These are phyloP conservation scores for Trichoderma simmonsii DNA, from an alignment of 2,329 filamentous ascomycete genomes.

Conservation along the genomic window DNA sequence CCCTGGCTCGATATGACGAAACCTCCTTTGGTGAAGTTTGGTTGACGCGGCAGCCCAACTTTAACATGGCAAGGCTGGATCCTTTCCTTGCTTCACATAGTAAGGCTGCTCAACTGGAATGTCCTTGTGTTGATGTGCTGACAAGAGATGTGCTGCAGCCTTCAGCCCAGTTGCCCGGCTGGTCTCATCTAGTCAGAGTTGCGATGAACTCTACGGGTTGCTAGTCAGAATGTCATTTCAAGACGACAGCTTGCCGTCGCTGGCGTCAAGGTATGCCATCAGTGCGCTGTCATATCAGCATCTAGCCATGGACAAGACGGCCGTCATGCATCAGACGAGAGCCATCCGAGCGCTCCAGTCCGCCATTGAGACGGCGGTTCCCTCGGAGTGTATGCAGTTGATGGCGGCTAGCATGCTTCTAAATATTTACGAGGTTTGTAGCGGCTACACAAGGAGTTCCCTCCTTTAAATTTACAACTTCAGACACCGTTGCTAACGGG, in stretches of 20 bases:
- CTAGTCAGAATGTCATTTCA: slow-evolving; percentile 6
- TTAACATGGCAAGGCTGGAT: slow-evolving; percentile 8
- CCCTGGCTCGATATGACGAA: neutral
- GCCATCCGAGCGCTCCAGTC: slow-evolving; percentile 8
- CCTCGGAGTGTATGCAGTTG: slow-evolving; percentile 2
- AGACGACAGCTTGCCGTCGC: slow-evolving; percentile 12
- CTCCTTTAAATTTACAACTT: neutral
- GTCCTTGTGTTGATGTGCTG: neutral
- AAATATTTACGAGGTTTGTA: slow-evolving; percentile 11
- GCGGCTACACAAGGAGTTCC: neutral
- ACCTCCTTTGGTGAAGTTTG: neutral
- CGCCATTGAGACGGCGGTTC: slow-evolving; percentile 11
- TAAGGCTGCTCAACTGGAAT: neutral
- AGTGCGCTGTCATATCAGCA: slow-evolving; percentile 16
- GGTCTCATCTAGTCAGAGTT: slow-evolving; percentile 4
- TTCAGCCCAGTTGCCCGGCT: slow-evolving; percentile 10
- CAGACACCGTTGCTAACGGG: neutral
- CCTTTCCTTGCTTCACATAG: slow-evolving; percentile 1
- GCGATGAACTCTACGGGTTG: slow-evolving; percentile 5
- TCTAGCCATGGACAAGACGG: neutral
- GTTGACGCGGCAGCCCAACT: neutral
- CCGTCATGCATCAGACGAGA: slow-evolving; percentile 12
- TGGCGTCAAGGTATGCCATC: slow-evolving; percentile 11
- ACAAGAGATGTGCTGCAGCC: neutral
- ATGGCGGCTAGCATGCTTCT: slow-evolving; percentile 18